Evolutionary conservation across 257 asterid species (phyloP), one percentile per base, ranked within the genome.

Genomic region (Thymus quinquecostatus): DNA sequence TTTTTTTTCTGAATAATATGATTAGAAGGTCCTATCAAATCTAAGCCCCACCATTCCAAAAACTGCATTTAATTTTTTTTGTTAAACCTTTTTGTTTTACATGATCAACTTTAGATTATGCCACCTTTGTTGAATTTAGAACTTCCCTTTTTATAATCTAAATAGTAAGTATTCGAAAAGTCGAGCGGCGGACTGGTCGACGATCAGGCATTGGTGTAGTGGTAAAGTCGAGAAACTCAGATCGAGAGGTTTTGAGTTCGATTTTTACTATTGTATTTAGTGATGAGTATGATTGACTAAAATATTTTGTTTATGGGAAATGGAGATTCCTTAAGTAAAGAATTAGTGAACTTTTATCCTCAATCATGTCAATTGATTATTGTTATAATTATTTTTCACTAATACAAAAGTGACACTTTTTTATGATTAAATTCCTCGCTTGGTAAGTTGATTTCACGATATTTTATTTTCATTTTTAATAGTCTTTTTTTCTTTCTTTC

Each of bases 61-160:
- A 2, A 13, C 51, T 38, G 67, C 36, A 61, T 38, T 61, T 21
- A 40, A 38, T 38, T 38, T 21, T 38, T 38, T 4, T 5, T 7
- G 4, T 4, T 21, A 21, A 21, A 38, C 41, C 8, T 14, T 14
- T 60, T 61, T 61, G 50, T 40, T 14, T 38, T 38, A 21, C 32
- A 41, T n/a, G 9, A 40, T 21, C 21, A 21, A 21, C 34, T 13
- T 30, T 30, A 7, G 21, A 54, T 62, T 72, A 9, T 44, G 78
- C 74, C 77, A 48, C 71, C 76, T 38, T 73, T 56, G 69, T 69
- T 62, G 73, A 78, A 73, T 58, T 68, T 6, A 34, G 69, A 44
- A 30, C 7, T 44, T 11, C 6, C 14, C 56, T 9, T 67, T 72
- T 44, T 6, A 30, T 4, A 38, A 38, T 38, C 41, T 38, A 38